Evolutionary conservation across 2,329 filamentous ascomycete species (phyloP).

Genomic region (Cladophialophora exuberans): DNA sequence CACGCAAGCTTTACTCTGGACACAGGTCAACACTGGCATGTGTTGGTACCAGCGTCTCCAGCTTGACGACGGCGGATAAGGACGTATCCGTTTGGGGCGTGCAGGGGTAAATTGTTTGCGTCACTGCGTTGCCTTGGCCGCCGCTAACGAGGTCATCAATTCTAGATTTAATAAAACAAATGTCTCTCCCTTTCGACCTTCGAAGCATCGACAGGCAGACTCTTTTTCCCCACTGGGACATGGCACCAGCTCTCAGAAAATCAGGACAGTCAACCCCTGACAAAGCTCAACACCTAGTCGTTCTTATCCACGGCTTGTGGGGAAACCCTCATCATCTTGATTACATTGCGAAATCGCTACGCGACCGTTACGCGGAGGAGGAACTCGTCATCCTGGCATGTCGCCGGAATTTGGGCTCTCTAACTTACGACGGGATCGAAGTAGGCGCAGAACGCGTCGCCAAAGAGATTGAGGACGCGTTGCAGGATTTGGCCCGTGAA

Average conservation of each 20-base stretch:
- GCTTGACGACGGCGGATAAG: no score
- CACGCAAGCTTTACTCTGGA: no score
- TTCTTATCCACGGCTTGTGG: conserved; percentile 67
- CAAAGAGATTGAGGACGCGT: conserved; percentile 63
- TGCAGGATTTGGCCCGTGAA: conserved; percentile 57
- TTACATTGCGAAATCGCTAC: conserved; percentile 56
- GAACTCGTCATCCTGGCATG: conserved; percentile 59
- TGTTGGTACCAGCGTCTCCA: no score
- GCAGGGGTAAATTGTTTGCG: no score
- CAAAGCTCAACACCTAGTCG: conserved; percentile 58
- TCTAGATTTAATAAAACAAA: conserved; percentile 4
- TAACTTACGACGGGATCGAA: conserved; percentile 70
- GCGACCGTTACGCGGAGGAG: conserved; percentile 53
- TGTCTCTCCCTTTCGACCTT: conserved; percentile 35
- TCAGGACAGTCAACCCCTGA: conserved; percentile 22
- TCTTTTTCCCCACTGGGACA: conserved; percentile 30
- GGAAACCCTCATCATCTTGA: conserved; percentile 59
- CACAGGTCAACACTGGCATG: no score
- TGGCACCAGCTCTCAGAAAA: conserved; percentile 27
- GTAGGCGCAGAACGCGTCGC: conserved; percentile 69
- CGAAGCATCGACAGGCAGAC: conserved; percentile 34
- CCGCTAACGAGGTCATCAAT: background rate
- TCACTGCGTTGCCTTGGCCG: background rate
- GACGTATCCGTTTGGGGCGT: no score
- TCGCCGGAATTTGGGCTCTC: conserved; percentile 59